A percentile compares a stretch with the other conserved stretches of the same genome.
These are phyloP conservation scores for Nothophaeocryptopus gaeumannii DNA, from an alignment of 2,329 filamentous ascomycete species.

Conservation along the genomic window DNA sequence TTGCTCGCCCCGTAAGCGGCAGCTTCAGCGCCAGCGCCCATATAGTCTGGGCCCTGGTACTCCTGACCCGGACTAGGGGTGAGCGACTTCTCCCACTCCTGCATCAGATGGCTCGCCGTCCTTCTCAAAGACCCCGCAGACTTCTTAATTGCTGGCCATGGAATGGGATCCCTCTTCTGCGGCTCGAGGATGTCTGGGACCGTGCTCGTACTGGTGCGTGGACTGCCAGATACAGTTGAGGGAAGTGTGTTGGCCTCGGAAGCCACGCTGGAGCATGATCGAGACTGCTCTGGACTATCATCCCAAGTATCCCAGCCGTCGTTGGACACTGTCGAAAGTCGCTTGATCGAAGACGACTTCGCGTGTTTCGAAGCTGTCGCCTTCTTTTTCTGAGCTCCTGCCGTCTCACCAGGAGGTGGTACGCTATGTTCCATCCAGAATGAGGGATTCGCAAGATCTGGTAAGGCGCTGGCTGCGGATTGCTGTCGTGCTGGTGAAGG, in stretches of 20 bases:
- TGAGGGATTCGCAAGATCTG: slow-evolving; percentile 29
- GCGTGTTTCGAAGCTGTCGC: slow-evolving; percentile 20
- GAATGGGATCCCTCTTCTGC: slow-evolving; percentile 42
- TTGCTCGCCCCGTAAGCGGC: slow-evolving; percentile 19
- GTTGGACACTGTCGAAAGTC: slow-evolving; percentile 22
- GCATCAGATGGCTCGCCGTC: slow-evolving; percentile 82
- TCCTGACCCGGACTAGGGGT: slow-evolving; percentile 36
- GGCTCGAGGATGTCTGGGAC: slow-evolving; percentile 11
- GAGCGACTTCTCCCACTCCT: slow-evolving; percentile 83
- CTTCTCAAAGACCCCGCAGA: slow-evolving; percentile 69
- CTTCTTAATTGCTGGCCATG: slow-evolving; percentile 70
- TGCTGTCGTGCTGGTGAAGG: slow-evolving; percentile 23
- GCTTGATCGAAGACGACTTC: slow-evolving; percentile 23
- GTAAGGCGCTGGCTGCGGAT: slow-evolving; percentile 20
- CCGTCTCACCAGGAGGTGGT: slow-evolving; percentile 7
- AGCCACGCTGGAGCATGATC: slow-evolving; percentile 24
- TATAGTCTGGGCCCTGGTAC: slow-evolving; percentile 26
- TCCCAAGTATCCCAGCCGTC: slow-evolving; percentile 35
- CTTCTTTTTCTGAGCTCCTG: slow-evolving; percentile 27
- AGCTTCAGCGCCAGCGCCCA: slow-evolving; percentile 28
- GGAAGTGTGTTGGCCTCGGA: slow-evolving; percentile 28
- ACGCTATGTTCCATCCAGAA: slow-evolving; percentile 33
- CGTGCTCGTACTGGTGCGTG: slow-evolving; percentile 18
- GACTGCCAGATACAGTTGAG: slow-evolving; percentile 28
- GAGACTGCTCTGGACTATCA: slow-evolving; percentile 26